phyloP scores from a whole-genome alignment of 2,329 filamentous ascomycete genomes.

The Didymella exigua region DNA sequence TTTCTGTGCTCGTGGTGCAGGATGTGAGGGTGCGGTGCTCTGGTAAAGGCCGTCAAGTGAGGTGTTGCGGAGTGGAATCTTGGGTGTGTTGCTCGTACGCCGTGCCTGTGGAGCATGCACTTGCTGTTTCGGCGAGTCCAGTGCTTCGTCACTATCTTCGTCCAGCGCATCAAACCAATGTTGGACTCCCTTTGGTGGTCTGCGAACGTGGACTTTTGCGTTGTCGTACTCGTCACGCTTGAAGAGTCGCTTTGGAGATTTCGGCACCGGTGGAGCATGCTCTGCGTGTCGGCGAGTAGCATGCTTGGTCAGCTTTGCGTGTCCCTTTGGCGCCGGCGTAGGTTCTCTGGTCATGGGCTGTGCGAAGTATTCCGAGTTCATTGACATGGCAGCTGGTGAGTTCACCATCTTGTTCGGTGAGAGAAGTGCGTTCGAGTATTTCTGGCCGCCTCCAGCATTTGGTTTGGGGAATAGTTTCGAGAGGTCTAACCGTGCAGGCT shows the following conservation, averaged over 20 bases:
- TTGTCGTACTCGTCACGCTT: slow-evolving; percentile 51
- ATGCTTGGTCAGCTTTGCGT: slow-evolving; percentile 34
- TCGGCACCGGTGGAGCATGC: slow-evolving; percentile 18
- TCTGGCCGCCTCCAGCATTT: slow-evolving; percentile 27
- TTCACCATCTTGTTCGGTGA: slow-evolving; percentile 50
- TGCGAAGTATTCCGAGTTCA: slow-evolving; percentile 46
- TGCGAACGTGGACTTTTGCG: slow-evolving; percentile 54
- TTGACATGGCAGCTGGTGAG: slow-evolving; percentile 49
- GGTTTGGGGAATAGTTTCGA: slow-evolving; percentile 51
- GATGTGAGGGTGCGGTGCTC: slow-evolving; percentile 8
- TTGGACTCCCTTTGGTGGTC: slow-evolving; percentile 56
- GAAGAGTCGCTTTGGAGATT: slow-evolving; percentile 35
- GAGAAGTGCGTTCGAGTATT: slow-evolving; percentile 32
- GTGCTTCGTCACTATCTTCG: slow-evolving; percentile 46
- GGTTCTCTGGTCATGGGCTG: slow-evolving; percentile 41
- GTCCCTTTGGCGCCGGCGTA: slow-evolving; percentile 28
- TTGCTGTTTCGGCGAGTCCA: slow-evolving; percentile 22
- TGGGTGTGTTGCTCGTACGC: slow-evolving; percentile 12
- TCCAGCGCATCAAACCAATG: slow-evolving; percentile 59
- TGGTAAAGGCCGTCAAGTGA: slow-evolving; percentile 27
- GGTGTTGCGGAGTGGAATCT: slow-evolving; percentile 24
- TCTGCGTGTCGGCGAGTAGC: slow-evolving; percentile 27
- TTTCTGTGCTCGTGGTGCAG: slow-evolving; percentile 22
- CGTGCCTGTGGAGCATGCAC: slow-evolving; percentile 23
- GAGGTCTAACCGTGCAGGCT: slow-evolving; percentile 49